phyloP scores from a whole-genome alignment of 2,329 filamentous ascomycete species.

The Trichoderma endophyticum region DNA sequence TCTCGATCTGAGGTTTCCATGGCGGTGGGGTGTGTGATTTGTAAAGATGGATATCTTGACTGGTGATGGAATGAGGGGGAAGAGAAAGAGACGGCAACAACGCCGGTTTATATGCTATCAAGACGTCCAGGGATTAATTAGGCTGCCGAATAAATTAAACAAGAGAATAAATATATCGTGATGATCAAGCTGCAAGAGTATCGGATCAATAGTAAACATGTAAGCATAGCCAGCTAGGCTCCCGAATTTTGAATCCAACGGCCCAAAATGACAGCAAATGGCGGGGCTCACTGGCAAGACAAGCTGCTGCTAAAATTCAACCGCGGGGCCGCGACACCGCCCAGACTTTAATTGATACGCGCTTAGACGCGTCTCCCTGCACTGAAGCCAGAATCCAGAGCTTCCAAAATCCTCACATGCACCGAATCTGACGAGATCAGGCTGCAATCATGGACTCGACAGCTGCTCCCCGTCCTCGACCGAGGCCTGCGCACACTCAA shows the following conservation, averaged over 20 bases:
- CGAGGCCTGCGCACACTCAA: slow-evolving; percentile 72
- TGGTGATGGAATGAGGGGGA: background rate
- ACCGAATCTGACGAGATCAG: background rate
- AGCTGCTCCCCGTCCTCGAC: slow-evolving; percentile 48
- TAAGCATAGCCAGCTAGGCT: background rate
- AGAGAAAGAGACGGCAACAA: background rate
- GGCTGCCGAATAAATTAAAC: background rate
- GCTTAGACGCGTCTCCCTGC: slow-evolving; percentile 39
- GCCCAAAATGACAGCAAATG: background rate
- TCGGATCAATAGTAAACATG: background rate
- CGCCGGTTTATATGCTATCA: background rate
- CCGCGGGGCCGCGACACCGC: slow-evolving; percentile 28
- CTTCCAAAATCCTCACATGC: background rate
- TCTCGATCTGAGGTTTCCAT: slow-evolving; percentile 70
- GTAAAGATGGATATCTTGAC: background rate
- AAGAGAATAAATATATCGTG: background rate
- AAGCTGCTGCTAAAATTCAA: background rate
- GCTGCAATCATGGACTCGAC: slow-evolving; percentile 33
- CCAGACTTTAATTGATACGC: slow-evolving; percentile 38
- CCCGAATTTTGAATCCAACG: background rate
- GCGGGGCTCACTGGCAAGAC: slow-evolving; percentile 2
- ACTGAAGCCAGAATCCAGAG: background rate
- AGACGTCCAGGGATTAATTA: background rate
- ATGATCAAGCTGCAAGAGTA: background rate
- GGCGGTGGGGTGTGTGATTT: slow-evolving; percentile 36